Percentiles rank a stretch among this genome's conserved stretches.
Conservation (phyloP, 257 asterid species). For the Solanum ossicruentum region DNA sequence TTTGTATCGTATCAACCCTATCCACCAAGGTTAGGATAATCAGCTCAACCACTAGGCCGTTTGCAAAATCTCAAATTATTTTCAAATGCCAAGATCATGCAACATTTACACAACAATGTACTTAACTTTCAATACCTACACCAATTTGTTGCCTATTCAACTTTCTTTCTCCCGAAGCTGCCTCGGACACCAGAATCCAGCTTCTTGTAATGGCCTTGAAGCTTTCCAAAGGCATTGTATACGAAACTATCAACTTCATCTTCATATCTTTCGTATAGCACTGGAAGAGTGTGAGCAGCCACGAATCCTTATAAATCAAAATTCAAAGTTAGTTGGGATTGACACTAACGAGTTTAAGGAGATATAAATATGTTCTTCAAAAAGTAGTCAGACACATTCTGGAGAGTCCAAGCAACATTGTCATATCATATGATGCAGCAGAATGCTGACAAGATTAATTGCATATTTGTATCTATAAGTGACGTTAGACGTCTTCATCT, state of each 20-base stretch:
- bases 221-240: slow-evolving; percentile 27
- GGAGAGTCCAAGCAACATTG: too few species aligned
- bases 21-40: neutral
- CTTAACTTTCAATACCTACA: neutral
- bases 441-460: neutral
- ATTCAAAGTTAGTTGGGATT: neutral
- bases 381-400: too few species aligned
- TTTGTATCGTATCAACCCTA: neutral
- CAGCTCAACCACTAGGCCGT: neutral
- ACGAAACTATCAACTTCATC: slow-evolving; percentile 62
- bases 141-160: slow-evolving; percentile 14
- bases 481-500: neutral
- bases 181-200: slow-evolving; percentile 49
- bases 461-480: neutral
- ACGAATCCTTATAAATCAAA: slow-evolving; percentile 43
- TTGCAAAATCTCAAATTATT: neutral
- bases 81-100: neutral
- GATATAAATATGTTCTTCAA: neutral
- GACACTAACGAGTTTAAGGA: neutral
- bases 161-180: slow-evolving; percentile 39
- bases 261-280: slow-evolving; percentile 66
- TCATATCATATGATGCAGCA: neutral
- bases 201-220: slow-evolving; percentile 50
- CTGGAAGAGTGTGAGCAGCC: slow-evolving; percentile 77
- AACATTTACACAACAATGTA: neutral